A percentile compares a stretch with the other conserved stretches of the same genome.
Evolutionary conservation across 306 rosid species (phyloP).

Genomic region (Aeschynomene evenia): DNA sequence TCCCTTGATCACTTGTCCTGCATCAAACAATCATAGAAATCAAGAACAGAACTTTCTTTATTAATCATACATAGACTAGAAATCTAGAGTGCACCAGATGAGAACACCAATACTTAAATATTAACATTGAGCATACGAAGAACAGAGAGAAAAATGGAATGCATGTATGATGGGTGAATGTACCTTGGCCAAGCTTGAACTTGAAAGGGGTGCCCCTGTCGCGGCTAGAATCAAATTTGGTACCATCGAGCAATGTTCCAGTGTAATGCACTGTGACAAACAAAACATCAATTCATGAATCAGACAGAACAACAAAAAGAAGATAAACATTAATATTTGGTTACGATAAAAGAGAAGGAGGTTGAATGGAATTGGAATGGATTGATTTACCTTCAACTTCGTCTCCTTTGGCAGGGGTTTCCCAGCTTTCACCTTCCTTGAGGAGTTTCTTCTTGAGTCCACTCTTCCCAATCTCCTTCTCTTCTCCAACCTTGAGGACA

Average conservation of each 20-base stretch:
- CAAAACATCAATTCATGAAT: background rate
- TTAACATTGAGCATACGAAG: background rate
- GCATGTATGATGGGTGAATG: background rate
- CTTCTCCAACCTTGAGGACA: constrained; percentile 64
- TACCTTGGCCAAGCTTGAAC: constrained; percentile 82
- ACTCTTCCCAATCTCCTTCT: constrained; percentile 66
- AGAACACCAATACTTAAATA: background rate
- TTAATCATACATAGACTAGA: background rate
- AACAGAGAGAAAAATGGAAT: background rate
- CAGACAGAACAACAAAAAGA: background rate
- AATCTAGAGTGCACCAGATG: background rate
- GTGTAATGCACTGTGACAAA: constrained; percentile 67
- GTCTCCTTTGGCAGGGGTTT: constrained; percentile 61
- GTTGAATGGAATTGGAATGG: background rate
- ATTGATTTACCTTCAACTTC: constrained; percentile 66
- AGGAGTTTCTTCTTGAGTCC: constrained; percentile 79
- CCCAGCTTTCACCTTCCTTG: constrained; percentile 81
- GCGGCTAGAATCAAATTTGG: constrained; percentile 79
- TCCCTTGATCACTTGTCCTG: constrained; percentile 89
- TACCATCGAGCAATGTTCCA: constrained; percentile 76
- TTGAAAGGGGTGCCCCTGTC: constrained; percentile 72
- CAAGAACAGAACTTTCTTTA: background rate
- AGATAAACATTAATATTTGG: background rate
- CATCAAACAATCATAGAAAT: background rate
- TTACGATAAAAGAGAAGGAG: too few relatives aligned